Percentiles rank a stretch among this genome's conserved stretches.
These are phyloP conservation scores for Blastobotrys peoriensis DNA, from an alignment of 805 yeast species.

Conservation along the genomic window DNA sequence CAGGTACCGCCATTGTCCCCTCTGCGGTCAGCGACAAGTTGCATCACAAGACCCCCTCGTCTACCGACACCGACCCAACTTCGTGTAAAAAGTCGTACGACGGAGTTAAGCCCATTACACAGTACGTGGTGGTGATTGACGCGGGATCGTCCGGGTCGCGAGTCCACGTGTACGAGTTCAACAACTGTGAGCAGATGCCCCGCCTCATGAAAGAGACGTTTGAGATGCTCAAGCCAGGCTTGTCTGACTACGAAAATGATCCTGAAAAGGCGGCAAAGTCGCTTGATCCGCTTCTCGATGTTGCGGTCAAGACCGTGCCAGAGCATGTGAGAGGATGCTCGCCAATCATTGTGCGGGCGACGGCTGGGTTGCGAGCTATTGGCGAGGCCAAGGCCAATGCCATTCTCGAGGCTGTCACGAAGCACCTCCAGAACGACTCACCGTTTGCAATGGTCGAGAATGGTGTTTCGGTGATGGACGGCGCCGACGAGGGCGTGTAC, in stretches of 20 bases:
- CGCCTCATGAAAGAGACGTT: conserved; percentile 71
- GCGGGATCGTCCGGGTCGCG: conserved; percentile 98
- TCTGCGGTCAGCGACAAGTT: conserved; percentile 1
- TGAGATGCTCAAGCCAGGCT: conserved; percentile 87
- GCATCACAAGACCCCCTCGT: background rate
- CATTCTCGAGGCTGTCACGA: conserved; percentile 70
- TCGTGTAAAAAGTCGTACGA: conserved; percentile 32
- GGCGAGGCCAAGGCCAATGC: conserved; percentile 68
- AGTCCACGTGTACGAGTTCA: conserved; percentile 88
- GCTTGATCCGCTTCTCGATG: conserved; percentile 69
- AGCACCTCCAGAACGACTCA: conserved; percentile 67
- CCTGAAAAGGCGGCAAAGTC: conserved; percentile 83
- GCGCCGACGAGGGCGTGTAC: conserved; percentile 94
- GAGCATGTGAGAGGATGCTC: conserved; percentile 67
- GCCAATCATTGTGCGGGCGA: conserved; percentile 95
- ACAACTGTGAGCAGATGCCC: conserved; percentile 82
- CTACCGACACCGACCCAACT: conserved; percentile 6
- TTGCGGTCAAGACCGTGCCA: conserved; percentile 77
- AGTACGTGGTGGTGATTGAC: conserved; percentile 89
- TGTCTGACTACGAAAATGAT: conserved; percentile 78
- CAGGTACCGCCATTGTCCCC: background rate
- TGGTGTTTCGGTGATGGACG: conserved; percentile 91
- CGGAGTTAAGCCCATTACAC: conserved; percentile 38
- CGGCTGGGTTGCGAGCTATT: conserved; percentile 88
- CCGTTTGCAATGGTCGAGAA: conserved; percentile 90